A percentile compares a stretch with the other conserved stretches of the same genome.
Conservation (phyloP, 257 asterid genomes). For the Penstemon newberryi region DNA sequence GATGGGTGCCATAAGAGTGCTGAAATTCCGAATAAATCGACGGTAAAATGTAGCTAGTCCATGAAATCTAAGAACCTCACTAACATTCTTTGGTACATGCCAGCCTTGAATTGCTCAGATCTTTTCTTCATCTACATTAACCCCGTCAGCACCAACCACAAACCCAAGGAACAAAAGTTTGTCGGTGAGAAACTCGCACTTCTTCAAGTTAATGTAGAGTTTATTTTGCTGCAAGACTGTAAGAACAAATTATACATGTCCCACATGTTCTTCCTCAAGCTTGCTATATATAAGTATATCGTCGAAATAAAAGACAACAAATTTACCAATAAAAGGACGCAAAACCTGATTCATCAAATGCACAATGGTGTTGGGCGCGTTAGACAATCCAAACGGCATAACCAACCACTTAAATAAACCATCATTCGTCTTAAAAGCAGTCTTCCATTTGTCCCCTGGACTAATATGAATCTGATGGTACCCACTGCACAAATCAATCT, state of each 20-base stretch:
- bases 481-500: neutral
- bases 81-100: too few relatives aligned
- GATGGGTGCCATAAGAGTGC: neutral
- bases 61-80: neutral
- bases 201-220: too few relatives aligned
- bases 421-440: neutral
- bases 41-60: neutral
- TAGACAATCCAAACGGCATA: neutral
- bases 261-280: too few relatives aligned
- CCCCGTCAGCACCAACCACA: too few relatives aligned
- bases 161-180: too few relatives aligned
- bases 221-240: too few relatives aligned
- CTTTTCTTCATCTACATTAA: too few relatives aligned
- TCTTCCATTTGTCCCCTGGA: neutral
- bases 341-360: neutral
- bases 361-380: neutral
- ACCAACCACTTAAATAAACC: neutral
- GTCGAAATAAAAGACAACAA: neutral
- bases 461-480: neutral
- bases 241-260: too few relatives aligned
- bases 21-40: neutral
- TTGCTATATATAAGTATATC: neutral
- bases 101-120: too few relatives aligned
- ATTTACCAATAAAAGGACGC: neutral
- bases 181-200: too few relatives aligned